Evolutionary conservation across 768 basidiomycete species (phyloP).

Genomic region (Pleurotus salmoneostramineus): DNA sequence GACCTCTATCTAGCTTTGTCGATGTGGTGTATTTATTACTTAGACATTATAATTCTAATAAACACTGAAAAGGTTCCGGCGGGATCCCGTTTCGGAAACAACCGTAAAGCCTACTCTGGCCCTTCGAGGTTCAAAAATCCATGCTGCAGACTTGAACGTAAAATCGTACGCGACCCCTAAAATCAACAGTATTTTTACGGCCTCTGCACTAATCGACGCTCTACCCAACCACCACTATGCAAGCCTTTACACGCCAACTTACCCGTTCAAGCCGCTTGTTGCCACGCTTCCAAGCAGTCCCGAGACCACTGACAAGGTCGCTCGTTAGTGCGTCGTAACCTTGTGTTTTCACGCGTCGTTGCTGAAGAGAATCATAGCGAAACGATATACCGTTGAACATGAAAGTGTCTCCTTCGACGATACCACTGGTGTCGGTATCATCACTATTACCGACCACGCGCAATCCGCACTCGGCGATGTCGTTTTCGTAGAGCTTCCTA

Average conservation of each 20-base stretch:
- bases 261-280: slow-evolving; percentile 15
- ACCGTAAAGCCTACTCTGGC: not conserved
- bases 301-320: slow-evolving; percentile 30
- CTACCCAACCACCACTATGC: slow-evolving; percentile 10
- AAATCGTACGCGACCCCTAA: not conserved
- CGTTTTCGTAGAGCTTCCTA: slow-evolving; percentile 92
- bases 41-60: slow-evolving; percentile 6
- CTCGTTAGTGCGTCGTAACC: slow-evolving; percentile 52
- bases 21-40: not conserved
- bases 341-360: slow-evolving; percentile 4
- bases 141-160: not conserved
- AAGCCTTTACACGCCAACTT: slow-evolving; percentile 10
- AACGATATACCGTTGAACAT: slow-evolving; percentile 83
- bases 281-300: slow-evolving; percentile 19
- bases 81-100: slow-evolving; percentile 1
- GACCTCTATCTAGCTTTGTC: not conserved
- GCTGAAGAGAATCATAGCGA: slow-evolving; percentile 38
- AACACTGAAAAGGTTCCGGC: not conserved
- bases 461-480: slow-evolving; percentile 92
- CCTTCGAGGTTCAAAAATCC: not conserved
- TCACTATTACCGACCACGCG: slow-evolving; percentile 90
- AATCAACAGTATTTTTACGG: not conserved
- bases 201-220: not conserved
- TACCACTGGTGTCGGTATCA: slow-evolving; percentile 67
- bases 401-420: slow-evolving; percentile 84